Conservation (phyloP, 1,284 basidiomycete species). For the Serendipita sp. region DNA sequence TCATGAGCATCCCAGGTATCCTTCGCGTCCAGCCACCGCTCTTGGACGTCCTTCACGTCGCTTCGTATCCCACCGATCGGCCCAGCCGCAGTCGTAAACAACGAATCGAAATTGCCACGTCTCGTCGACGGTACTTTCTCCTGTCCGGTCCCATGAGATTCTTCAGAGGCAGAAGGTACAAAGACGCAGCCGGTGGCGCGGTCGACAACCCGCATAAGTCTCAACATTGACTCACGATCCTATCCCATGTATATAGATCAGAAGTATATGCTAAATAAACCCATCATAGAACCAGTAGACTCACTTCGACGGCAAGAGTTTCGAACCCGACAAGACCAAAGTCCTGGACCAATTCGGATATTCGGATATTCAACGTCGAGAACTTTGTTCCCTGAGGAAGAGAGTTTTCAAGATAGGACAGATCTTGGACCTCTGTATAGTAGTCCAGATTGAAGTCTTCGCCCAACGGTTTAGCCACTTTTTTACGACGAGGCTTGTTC, state of each 20-base stretch:
- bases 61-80: slow-evolving; percentile 37
- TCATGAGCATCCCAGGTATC: slow-evolving; percentile 72
- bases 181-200: slow-evolving; percentile 83
- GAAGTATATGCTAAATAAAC: slow-evolving; percentile 20
- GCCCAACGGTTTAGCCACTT: neutral
- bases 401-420: slow-evolving; percentile 73
- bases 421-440: slow-evolving; percentile 95
- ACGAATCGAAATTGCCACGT: slow-evolving; percentile 47
- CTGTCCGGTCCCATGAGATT: slow-evolving; percentile 36
- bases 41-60: slow-evolving; percentile 70
- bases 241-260: slow-evolving; percentile 19
- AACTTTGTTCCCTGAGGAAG: slow-evolving; percentile 57
- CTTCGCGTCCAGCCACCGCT: slow-evolving; percentile 71
- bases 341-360: slow-evolving; percentile 87
- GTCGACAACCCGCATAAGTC: slow-evolving; percentile 69
- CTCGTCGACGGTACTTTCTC: slow-evolving; percentile 27
- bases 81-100: slow-evolving; percentile 54
- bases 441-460: slow-evolving; percentile 93
- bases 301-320: slow-evolving; percentile 85
- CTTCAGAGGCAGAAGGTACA: slow-evolving; percentile 37
- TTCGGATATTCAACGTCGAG: slow-evolving; percentile 59
- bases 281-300: neutral
- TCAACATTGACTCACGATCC: slow-evolving; percentile 89
- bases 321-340: slow-evolving; percentile 93
- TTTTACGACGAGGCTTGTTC: slow-evolving; percentile 8